Evolutionary conservation across 73 alveolate genomes (phyloP).

Genomic region (Breviolum minutum): DNA sequence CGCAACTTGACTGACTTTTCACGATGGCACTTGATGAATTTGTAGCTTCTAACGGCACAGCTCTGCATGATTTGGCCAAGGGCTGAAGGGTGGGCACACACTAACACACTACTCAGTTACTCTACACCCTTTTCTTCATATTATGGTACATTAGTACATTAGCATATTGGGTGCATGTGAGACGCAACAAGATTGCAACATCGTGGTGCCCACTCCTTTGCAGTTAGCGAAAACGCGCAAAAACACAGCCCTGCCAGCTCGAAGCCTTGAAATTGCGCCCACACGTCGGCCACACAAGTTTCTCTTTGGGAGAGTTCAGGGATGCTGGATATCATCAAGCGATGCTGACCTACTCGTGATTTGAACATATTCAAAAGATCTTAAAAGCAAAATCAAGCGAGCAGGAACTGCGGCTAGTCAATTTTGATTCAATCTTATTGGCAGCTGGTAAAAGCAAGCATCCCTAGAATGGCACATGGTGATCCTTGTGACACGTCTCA

Average conservation of each 20-base stretch:
- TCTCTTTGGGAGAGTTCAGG: conserved; percentile 16
- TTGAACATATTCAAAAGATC: no score
- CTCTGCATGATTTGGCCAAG: neutral
- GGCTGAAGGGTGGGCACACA: neutral
- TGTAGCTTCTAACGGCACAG: no score
- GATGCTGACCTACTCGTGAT: no score
- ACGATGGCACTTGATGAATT: neutral
- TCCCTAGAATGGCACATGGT: conserved; percentile 17
- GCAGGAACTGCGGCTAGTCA: no score
- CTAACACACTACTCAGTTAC: no score
- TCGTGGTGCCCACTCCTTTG: no score
- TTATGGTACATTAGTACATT: no score
- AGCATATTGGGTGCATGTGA: no score
- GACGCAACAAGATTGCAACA: no score
- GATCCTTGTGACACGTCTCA: neutral
- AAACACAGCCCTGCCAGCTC: neutral
- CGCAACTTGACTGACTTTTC: neutral
- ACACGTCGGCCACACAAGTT: conserved; percentile 27
- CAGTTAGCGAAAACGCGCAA: neutral
- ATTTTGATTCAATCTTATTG: no score
- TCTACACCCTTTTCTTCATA: no score
- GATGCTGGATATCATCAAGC: neutral
- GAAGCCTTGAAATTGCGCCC: neutral
- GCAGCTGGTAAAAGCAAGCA: neutral
- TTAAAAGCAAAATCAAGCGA: no score